phyloP scores from a whole-genome alignment of 306 rosid genomes.

The Casuarina glauca region DNA sequence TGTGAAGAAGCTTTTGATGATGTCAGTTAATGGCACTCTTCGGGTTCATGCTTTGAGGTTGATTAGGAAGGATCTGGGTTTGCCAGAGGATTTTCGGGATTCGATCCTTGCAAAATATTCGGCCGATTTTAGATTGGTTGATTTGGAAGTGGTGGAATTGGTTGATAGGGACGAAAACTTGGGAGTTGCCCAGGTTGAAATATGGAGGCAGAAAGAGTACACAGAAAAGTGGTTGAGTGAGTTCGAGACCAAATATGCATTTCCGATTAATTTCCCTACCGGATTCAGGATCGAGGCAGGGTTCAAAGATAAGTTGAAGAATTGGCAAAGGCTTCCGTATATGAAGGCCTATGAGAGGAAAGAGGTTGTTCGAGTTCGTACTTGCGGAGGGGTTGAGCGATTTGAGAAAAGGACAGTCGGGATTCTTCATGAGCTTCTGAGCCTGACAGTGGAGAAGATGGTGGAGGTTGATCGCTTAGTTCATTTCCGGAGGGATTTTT shows the following conservation, averaged over 20 bases:
- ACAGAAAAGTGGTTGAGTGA: slow-evolving; percentile 86
- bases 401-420: slow-evolving; percentile 76
- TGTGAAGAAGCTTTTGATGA: slow-evolving; percentile 61
- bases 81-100: slow-evolving; percentile 73
- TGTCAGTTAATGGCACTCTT: slow-evolving; percentile 56
- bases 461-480: slow-evolving; percentile 70
- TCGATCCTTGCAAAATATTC: slow-evolving; percentile 52
- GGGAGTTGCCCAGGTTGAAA: slow-evolving; percentile 49
- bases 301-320: slow-evolving; percentile 62
- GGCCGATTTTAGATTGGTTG: slow-evolving; percentile 50
- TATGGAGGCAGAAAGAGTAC: slow-evolving; percentile 72
- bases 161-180: slow-evolving; percentile 44
- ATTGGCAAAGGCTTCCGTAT: slow-evolving; percentile 84
- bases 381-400: slow-evolving; percentile 55
- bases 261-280: slow-evolving; percentile 67
- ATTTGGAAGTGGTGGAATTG: slow-evolving; percentile 61
- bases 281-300: slow-evolving; percentile 62
- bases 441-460: slow-evolving; percentile 85
- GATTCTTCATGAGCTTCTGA: slow-evolving; percentile 76
- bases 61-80: slow-evolving; percentile 65
- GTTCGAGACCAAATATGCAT: slow-evolving; percentile 65
- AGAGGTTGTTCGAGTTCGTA: slow-evolving; percentile 34
- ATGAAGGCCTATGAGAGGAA: slow-evolving; percentile 67
- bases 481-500: slow-evolving; percentile 66
- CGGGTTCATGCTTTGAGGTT: slow-evolving; percentile 69